Percentiles rank a stretch among this genome's conserved stretches.
Evolutionary conservation across 176 grass and related monocot species (phyloP).

Genomic region (Oryza meyeriana): DNA sequence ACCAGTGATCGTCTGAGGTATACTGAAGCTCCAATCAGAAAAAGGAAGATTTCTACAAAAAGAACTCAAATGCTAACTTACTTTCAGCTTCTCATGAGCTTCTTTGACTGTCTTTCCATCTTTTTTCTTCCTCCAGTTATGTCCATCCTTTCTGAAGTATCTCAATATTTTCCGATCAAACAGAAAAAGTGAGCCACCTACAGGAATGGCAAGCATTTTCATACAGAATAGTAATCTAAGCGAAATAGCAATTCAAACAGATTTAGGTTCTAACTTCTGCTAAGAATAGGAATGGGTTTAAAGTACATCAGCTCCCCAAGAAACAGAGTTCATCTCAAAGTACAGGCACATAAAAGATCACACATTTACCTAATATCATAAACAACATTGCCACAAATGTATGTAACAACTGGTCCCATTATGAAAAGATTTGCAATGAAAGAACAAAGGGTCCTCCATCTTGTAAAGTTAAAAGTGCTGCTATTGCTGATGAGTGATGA

Average conservation of each 20-base stretch:
- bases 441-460: not conserved
- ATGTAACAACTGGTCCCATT: not conserved
- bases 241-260: not conserved
- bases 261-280: not conserved
- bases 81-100: constrained; percentile 91
- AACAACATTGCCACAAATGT: not conserved
- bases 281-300: not conserved
- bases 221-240: not conserved
- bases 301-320: not conserved
- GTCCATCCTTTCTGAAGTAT: constrained; percentile 88
- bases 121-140: constrained; percentile 91
- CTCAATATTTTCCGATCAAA: constrained; percentile 90
- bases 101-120: constrained; percentile 89
- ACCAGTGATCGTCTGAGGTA: not conserved
- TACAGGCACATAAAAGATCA: not conserved
- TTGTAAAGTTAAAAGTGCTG: constrained; percentile 16
- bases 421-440: constrained; percentile 19
- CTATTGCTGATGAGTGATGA: not conserved
- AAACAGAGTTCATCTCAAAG: not conserved
- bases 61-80: constrained; percentile 45
- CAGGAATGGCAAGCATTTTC: constrained; percentile 11
- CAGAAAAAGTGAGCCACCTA: constrained; percentile 80
- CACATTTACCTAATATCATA: not conserved
- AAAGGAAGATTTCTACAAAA: not conserved
- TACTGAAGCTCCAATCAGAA: not conserved